Evolutionary conservation across 257 asterid genomes (phyloP), one percentile per base, ranked within the genome.

Genomic region (Ballota nigra): DNA sequence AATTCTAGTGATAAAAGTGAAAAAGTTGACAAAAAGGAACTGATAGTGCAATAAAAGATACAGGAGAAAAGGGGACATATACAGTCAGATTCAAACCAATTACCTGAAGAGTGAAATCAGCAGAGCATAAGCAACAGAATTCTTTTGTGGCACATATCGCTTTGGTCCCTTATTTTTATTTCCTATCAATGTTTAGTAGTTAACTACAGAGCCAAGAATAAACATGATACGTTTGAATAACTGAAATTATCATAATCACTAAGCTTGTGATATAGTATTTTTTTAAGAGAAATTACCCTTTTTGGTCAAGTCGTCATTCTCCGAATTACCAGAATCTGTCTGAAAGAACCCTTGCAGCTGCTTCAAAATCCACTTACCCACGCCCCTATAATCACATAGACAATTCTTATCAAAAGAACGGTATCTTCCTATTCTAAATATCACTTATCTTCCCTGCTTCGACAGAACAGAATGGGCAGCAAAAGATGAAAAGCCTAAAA

Each of bases 291-390:
- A 73, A 15, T 73, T 77, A 90, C 97, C 98, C 63, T 78, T 83
- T 69, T 52, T 72, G 20, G 81, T 28, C 74, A 79, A 52, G 55
- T 80, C 82, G 1, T 84, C 87, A 9, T 38, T 78, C 61, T 81
- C 91, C 10, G 86, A 81, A 71, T 75, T 63, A 69, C 73, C 80
- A 41, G 86, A 71, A 63, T 82, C 90, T 2, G 77, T 58, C 60
- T 73, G 75, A 65, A 94, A 94, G 77, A 81, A 85, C 13, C 81
- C 97, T 86, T 85, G 85, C 95, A 88, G 81, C 79, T 82, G 88
- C 90, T 84, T 91, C 89, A 94, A 74, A 67, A 88, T 88, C 97
- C 97, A 94, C 84, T 94, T 89, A 34, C 99, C 99, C 8, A 94
- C 86, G 26, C 98, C 98, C 84, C 98, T 94, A 63, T 40, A 80